Evolutionary conservation across 2,329 filamentous ascomycete species (phyloP).

Genomic region (Cladosporium sp.): DNA sequence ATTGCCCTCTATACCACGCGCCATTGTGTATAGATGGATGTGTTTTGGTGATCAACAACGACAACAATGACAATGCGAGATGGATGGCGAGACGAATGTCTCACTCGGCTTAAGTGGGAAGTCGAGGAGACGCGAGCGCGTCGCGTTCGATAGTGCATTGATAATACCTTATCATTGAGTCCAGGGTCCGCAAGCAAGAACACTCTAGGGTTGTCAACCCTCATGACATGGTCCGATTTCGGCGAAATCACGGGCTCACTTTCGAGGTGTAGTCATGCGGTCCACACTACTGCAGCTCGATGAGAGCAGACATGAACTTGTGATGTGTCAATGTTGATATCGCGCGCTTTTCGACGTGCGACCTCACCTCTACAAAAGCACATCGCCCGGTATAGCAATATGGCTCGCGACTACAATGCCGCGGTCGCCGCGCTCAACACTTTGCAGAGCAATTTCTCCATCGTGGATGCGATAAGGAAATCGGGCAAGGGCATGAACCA

Average conservation of each 20-base stretch:
- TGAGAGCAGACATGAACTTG: neutral
- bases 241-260: neutral
- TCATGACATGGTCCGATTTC: neutral
- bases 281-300: neutral
- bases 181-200: too few relatives aligned
- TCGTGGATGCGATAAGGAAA: slow-evolving; percentile 76
- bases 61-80: slow-evolving; percentile 4
- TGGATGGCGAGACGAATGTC: slow-evolving; percentile 12
- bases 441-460: slow-evolving; percentile 76
- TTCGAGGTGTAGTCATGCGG: slow-evolving; percentile 1
- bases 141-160: neutral
- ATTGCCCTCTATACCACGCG: slow-evolving; percentile 50
- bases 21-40: slow-evolving; percentile 38
- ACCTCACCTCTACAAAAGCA: slow-evolving; percentile 14
- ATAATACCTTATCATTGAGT: neutral
- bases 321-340: slow-evolving; percentile 23
- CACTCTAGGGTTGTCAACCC: too few relatives aligned
- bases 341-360: slow-evolving; percentile 15
- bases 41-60: neutral
- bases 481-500: slow-evolving; percentile 74
- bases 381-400: slow-evolving; percentile 13
- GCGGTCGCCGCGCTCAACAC: slow-evolving; percentile 74
- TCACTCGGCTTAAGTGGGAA: neutral
- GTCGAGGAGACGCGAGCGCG: neutral
- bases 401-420: slow-evolving; percentile 44